Conservation (phyloP, 2,329 filamentous ascomycete species). For the Fusarium euwallaceae region DNA sequence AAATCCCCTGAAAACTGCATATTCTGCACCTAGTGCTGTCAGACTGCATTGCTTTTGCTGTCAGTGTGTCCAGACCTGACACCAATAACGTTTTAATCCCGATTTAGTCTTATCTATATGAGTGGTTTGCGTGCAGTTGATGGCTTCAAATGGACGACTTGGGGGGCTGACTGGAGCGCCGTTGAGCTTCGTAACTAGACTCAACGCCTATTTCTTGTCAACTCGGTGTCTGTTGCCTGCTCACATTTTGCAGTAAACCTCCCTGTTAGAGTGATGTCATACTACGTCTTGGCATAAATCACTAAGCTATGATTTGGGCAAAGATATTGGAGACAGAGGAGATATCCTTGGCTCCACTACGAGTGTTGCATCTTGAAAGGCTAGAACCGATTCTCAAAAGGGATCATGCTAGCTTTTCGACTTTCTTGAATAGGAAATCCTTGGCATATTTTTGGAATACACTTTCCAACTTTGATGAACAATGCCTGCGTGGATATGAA, state of each 20-base stretch:
- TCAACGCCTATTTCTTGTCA: not conserved
- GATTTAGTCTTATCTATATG: not conserved
- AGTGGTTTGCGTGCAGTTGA: not conserved
- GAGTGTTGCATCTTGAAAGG: not conserved
- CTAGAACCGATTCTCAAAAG: not conserved
- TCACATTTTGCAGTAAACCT: not conserved
- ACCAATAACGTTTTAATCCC: not conserved
- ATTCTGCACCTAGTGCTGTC: not conserved
- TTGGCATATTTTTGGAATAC: not conserved
- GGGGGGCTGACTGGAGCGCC: not conserved
- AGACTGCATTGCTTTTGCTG: not conserved
- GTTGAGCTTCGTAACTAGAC: not conserved
- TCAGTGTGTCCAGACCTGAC: not conserved
- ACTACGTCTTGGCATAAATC: not conserved
- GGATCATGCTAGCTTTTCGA: not conserved
- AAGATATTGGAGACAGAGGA: not conserved
- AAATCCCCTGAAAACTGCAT: not conserved
- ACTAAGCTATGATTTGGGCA: not conserved
- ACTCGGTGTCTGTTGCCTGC: not conserved
- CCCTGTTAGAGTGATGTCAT: not conserved
- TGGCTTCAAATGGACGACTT: not conserved
- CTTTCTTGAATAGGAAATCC: not conserved
- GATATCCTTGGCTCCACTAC: not conserved
- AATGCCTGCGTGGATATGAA: not conserved
- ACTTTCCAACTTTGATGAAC: not conserved